phyloP scores from a whole-genome alignment of 1,139 yeast species.

The Taphrina confusa region DNA sequence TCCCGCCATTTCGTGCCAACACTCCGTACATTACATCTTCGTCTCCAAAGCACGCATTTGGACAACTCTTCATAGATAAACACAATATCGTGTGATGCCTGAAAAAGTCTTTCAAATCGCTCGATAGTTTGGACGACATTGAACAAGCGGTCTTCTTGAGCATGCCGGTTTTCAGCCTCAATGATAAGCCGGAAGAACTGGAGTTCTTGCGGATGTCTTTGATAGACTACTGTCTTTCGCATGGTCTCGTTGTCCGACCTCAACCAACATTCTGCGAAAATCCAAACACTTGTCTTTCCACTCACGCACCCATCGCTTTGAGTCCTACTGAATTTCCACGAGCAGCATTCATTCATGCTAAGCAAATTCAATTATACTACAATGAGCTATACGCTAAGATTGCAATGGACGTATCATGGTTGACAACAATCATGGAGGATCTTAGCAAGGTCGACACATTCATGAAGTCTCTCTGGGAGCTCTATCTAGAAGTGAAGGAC shows the following conservation, averaged over 20 bases:
- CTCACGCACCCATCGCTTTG: conserved; percentile 80
- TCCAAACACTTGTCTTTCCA: conserved; percentile 43
- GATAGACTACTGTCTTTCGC: conserved; percentile 40
- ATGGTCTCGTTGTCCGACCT: conserved; percentile 41
- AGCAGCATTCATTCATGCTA: conserved; percentile 64
- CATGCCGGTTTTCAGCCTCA: conserved; percentile 4
- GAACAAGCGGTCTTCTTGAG: background rate
- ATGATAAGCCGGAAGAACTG: background rate
- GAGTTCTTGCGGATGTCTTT: conserved; percentile 32
- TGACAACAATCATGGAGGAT: conserved; percentile 57
- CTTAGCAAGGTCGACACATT: conserved; percentile 53
- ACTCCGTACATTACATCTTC: too few relatives aligned
- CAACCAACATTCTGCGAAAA: conserved; percentile 39
- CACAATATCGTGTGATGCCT: too few relatives aligned
- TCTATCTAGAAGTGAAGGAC: conserved; percentile 54
- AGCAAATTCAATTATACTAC: conserved; percentile 65
- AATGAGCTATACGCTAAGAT: conserved; percentile 73
- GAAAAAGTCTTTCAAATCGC: background rate
- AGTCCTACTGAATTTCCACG: conserved; percentile 88
- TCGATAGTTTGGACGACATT: background rate
- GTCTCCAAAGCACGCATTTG: too few relatives aligned
- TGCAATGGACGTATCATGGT: conserved; percentile 61
- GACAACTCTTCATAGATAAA: too few relatives aligned
- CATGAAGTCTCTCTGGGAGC: conserved; percentile 73
- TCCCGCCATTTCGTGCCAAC: too few relatives aligned